These are phyloP conservation scores for Ostreobium quekettii DNA, from an alignment of 139 green algal species.

Conservation along the genomic window DNA sequence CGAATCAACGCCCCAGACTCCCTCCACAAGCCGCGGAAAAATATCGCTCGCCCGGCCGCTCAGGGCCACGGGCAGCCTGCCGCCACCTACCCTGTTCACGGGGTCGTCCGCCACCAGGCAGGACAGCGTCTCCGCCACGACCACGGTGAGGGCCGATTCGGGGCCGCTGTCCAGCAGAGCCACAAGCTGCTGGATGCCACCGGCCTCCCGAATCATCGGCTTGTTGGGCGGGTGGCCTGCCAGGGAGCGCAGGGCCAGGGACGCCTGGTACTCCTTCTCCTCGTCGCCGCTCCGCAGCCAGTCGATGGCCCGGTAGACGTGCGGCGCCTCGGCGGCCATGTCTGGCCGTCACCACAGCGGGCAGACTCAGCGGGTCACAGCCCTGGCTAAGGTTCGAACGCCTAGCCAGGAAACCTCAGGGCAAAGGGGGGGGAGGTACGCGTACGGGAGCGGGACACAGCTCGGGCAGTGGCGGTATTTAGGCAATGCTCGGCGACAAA, in stretches of 20 bases:
- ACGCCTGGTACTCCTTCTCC: slow-evolving; percentile 26
- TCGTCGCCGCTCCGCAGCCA: slow-evolving; percentile 22
- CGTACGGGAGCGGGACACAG: too few species aligned
- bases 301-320: slow-evolving; percentile 18
- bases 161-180: slow-evolving; percentile 17
- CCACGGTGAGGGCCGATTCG: slow-evolving; percentile 17
- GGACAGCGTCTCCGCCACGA: slow-evolving; percentile 22
- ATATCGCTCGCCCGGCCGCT: too few species aligned
- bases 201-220: slow-evolving; percentile 24
- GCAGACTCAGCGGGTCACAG: too few species aligned
- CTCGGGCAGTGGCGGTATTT: too few species aligned
- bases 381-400: too few species aligned
- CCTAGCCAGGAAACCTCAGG: too few species aligned
- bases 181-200: slow-evolving; percentile 23
- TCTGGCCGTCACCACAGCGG: too few species aligned
- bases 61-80: too few species aligned
- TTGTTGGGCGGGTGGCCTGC: slow-evolving; percentile 24
- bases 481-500: too few species aligned
- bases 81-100: slow-evolving; percentile 22
- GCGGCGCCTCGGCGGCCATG: slow-evolving; percentile 6
- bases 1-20: too few species aligned
- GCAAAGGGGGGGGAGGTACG: too few species aligned
- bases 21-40: too few species aligned
- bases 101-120: slow-evolving; percentile 28
- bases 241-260: slow-evolving; percentile 24